A percentile compares a stretch with the other conserved stretches of the same genome.
Conservation (phyloP, 352 stramenopile species). For the Phytophthora rubi region DNA sequence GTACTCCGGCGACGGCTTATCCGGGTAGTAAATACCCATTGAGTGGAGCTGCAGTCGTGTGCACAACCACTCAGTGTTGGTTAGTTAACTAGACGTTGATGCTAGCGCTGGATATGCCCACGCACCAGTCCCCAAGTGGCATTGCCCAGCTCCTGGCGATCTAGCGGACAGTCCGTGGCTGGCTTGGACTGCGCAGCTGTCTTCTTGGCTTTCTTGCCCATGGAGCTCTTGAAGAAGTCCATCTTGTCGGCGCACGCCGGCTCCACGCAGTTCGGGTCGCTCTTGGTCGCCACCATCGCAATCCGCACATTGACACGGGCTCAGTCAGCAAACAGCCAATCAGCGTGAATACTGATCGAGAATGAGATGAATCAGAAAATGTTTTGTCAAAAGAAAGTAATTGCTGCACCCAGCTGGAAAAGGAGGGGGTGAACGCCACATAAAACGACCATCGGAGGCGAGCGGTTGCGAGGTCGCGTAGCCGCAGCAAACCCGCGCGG, state of each 20-base stretch:
- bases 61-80: not conserved
- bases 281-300: constrained; percentile 49
- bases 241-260: constrained; percentile 88
- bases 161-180: constrained; percentile 74
- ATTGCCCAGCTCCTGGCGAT: constrained; percentile 86
- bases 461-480: no score
- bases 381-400: no score
- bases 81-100: not conserved
- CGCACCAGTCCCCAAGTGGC: constrained; percentile 89
- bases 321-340: no score
- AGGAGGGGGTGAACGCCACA: no score
- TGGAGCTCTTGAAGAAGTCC: constrained; percentile 81
- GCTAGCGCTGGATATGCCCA: constrained; percentile 10
- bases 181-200: constrained; percentile 15
- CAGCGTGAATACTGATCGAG: no score
- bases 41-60: constrained; percentile 81
- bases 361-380: no score
- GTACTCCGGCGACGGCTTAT: constrained; percentile 92
- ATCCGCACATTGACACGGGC: not conserved
- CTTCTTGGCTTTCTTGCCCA: constrained; percentile 50
- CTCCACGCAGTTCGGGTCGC: constrained; percentile 86
- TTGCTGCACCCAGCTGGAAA: no score
- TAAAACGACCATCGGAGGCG: no score
- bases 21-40: constrained; percentile 97
- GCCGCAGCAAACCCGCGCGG: no score